Percentiles rank a stretch among this genome's conserved stretches.
phyloP scores from a whole-genome alignment of 441 rosid species.

The Kokia cookei region DNA sequence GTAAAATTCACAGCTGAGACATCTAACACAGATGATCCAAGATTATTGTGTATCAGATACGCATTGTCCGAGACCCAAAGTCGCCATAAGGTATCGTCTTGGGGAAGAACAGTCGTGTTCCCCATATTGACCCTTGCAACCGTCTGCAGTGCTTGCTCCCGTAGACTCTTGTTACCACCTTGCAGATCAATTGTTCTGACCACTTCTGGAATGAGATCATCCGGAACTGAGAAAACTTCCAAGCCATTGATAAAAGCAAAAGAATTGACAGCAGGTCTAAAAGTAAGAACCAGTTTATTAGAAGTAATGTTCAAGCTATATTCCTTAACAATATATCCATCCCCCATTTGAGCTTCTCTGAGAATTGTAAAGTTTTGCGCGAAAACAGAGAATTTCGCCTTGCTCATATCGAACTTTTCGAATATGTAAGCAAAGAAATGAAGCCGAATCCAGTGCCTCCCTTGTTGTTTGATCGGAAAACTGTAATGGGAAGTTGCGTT shows the following conservation, averaged over 20 bases:
- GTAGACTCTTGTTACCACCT: conserved; percentile 20
- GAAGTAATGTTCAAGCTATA: conserved; percentile 50
- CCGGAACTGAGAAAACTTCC: conserved; percentile 69
- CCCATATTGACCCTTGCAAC: conserved; percentile 86
- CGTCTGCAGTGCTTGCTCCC: conserved; percentile 55
- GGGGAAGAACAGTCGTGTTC: conserved; percentile 39
- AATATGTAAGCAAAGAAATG: conserved; percentile 53
- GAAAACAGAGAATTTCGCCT: conserved; percentile 63
- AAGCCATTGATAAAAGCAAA: conserved; percentile 70
- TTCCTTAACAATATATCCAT: conserved; percentile 39
- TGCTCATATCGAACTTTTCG: conserved; percentile 34
- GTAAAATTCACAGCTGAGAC: conserved; percentile 46
- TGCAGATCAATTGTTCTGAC: conserved; percentile 27
- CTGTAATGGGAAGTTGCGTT: conserved; percentile 30
- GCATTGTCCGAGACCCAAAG: conserved; percentile 59
- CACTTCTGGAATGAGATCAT: conserved; percentile 42
- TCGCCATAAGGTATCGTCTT: conserved; percentile 64
- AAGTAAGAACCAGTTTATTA: conserved; percentile 32
- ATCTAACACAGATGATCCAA: conserved; percentile 26
- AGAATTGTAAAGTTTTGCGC: conserved; percentile 64
- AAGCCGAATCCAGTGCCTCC: conserved; percentile 69
- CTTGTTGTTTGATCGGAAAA: conserved; percentile 41
- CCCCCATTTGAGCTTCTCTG: conserved; percentile 30
- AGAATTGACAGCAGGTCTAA: conserved; percentile 43
- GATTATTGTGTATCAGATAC: conserved; percentile 28